Evolutionary conservation across 140 eudicot species (phyloP), one percentile per base, ranked within the genome.

Genomic region (Ambrosia hybrid): DNA sequence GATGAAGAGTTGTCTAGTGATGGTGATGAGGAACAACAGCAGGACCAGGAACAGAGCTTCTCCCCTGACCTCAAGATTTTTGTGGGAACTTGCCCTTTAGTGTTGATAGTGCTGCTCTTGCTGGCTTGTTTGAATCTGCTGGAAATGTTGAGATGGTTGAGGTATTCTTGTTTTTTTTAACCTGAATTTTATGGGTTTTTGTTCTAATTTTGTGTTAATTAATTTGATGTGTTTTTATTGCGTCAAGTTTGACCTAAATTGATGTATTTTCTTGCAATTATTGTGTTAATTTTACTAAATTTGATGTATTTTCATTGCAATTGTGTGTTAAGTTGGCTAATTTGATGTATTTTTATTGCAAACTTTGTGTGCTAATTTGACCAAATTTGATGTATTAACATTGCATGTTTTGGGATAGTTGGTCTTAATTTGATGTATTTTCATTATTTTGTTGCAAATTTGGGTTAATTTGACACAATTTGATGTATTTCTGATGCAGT

Each of bases 141-240:
- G 99, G 99, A 15, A 88, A 83, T 73, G 99, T 94, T 59, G 87
- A 90, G 77, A 94, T 88, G 97, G 99, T 90, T 76, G 99, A 94
- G 97, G 99, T 94, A 76, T 43, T 43, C 39, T 34, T 67, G 6
- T n/a, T 30, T 68, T 3, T 41, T 48, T 8, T 48, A 2, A 8
- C 13, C 4, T 48, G 30, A 48, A 48, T 48, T 9, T 48, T 9
- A 2, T 48, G 13, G 10, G 53, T 48, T 48, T 48, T 48, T 48
- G 3, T 48, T 48, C 0, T 10, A 65, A 9, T 41, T 6, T 41
- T 41, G 46, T 5, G 46, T 6, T 39, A 39, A 5, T 39, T 39
- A 2, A 3, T 38, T 38, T 38, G 43, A 38, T 2, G 46, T 39
- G 9, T 39, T 39, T 39, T 39, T 39, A 39, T 39, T 39, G 46